Evolutionary conservation across 1,139 yeast genomes (phyloP).

Genomic region (Saccharomycopsis hybrid): DNA sequence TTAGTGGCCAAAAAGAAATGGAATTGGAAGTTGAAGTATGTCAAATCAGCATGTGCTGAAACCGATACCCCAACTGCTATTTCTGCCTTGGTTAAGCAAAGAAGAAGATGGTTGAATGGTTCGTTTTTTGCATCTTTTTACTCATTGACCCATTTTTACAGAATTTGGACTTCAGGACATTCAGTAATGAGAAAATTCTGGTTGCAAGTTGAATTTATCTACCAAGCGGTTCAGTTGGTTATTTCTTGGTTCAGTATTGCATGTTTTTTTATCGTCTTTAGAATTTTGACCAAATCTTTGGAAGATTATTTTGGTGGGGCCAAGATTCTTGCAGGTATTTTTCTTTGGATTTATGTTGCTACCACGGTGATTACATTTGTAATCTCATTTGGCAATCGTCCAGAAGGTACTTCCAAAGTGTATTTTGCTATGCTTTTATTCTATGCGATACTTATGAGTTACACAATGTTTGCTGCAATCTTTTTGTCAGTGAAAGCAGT

Average conservation of each 20-base stretch:
- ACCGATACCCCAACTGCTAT: slow-evolving; percentile 92
- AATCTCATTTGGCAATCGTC: slow-evolving; percentile 88
- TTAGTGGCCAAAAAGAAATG: slow-evolving; percentile 72
- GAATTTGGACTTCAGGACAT: slow-evolving; percentile 76
- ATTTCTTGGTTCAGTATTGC: slow-evolving; percentile 81
- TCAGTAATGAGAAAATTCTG: slow-evolving; percentile 61
- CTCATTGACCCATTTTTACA: slow-evolving; percentile 64
- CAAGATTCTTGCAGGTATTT: slow-evolving; percentile 66
- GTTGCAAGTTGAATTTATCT: slow-evolving; percentile 69
- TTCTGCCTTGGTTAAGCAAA: slow-evolving; percentile 80
- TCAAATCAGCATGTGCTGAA: slow-evolving; percentile 86
- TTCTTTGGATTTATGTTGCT: slow-evolving; percentile 84
- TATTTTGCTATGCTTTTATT: slow-evolving; percentile 79
- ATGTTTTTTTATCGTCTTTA: slow-evolving; percentile 72
- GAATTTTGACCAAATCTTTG: slow-evolving; percentile 66
- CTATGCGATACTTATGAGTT: slow-evolving; percentile 88
- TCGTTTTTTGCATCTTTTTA: slow-evolving; percentile 94
- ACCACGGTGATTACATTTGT: slow-evolving; percentile 89
- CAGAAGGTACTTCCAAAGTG: slow-evolving; percentile 81
- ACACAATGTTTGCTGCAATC: slow-evolving; percentile 85
- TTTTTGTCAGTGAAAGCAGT: slow-evolving; percentile 76
- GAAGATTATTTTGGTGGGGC: slow-evolving; percentile 66
- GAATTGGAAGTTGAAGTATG: slow-evolving; percentile 83
- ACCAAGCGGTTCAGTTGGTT: slow-evolving; percentile 61
- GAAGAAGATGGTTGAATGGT: slow-evolving; percentile 96